These are phyloP conservation scores for Dissophora ornata DNA, from an alignment of 192 early-diverging fungal species.

Conservation along the genomic window DNA sequence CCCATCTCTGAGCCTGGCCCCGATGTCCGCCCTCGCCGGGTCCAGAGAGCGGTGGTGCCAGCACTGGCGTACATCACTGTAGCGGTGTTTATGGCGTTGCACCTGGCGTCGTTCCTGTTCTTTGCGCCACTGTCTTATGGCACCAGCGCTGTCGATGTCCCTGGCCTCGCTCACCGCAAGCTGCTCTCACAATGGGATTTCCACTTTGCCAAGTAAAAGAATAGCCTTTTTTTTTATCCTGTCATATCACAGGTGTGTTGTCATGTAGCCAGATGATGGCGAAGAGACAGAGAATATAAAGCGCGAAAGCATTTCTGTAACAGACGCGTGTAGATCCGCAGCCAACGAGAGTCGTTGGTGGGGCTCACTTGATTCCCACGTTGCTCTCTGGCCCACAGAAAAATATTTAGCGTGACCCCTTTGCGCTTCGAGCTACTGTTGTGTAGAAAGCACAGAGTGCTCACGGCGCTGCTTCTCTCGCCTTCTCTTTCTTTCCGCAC, in stretches of 20 bases:
- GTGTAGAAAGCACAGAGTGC: too few species aligned
- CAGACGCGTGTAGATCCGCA: too few species aligned
- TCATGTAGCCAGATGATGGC: too few species aligned
- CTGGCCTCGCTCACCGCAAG: constrained; percentile 71
- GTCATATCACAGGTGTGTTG: too few species aligned
- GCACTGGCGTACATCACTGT: constrained; percentile 52
- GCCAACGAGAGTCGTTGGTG: too few species aligned
- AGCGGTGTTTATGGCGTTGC: constrained; percentile 58
- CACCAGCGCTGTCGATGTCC: constrained; percentile 67
- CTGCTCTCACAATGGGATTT: constrained; percentile 89
- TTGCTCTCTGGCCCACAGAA: too few species aligned
- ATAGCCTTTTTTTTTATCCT: background rate
- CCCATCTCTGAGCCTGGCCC: constrained; percentile 55
- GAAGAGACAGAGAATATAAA: too few species aligned
- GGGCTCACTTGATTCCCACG: background rate
- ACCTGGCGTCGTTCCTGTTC: constrained; percentile 73
- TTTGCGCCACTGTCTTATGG: constrained; percentile 94
- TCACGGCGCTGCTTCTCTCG: too few species aligned
- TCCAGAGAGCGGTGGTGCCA: constrained; percentile 50
- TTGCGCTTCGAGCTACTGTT: too few species aligned
- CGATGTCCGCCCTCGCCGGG: constrained; percentile 50
- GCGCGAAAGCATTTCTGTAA: too few species aligned
- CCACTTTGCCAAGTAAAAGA: constrained; percentile 70
- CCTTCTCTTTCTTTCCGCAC: background rate
- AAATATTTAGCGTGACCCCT: too few species aligned